Evolutionary conservation across 371 early-diverging fungal genomes (phyloP), one percentile per base, ranked within the genome.

Genomic region (Actinomucor elegans): DNA sequence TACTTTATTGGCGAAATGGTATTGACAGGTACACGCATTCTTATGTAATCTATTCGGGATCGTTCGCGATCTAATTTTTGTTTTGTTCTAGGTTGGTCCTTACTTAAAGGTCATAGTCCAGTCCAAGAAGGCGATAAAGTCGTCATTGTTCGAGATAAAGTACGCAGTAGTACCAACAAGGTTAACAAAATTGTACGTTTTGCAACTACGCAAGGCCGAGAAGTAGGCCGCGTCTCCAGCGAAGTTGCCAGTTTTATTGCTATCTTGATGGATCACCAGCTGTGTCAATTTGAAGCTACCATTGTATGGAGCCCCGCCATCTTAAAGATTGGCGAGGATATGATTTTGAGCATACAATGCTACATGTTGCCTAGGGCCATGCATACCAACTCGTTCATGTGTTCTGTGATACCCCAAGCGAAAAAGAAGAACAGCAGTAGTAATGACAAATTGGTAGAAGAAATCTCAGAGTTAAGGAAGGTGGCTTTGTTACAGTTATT

Each of bases 111-210:
- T 2, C 18, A 17, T 11, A 57, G 59, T 35, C 69, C 64, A 28
- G 57, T 77, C 4, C 42, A 47, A 6, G 65, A 70, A 57, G 77
- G 77, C 3, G 62, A 65, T 34, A 2, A 7, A 1, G 57, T 73
- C 9, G 33, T 26, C 0, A 59, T 77, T 28, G 59, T 56, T 9
- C 57, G 73, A 45, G 58, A 64, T 33, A 63, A 50, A 40, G 38
- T 48, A 1, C 23, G 14, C 2, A 45, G 37, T 18, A 12, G 36
- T 15, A 20, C 15, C n/a, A 40, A 50, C 36, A 67, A 62, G 28
- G 70, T 65, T 37, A 74, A 82, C 59, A 71, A 64, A 40, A 75
- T 83, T 44, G 84, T 83, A 5, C 78, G 84, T 12, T 78, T 83
- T 36, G 62, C 69, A 8, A 14, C n/a, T 15, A n/a, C n/a, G n/a